Evolutionary conservation across 2,329 filamentous ascomycete species (phyloP), one percentile per base, ranked within the genome.

Genomic region (Periconia digitata): DNA sequence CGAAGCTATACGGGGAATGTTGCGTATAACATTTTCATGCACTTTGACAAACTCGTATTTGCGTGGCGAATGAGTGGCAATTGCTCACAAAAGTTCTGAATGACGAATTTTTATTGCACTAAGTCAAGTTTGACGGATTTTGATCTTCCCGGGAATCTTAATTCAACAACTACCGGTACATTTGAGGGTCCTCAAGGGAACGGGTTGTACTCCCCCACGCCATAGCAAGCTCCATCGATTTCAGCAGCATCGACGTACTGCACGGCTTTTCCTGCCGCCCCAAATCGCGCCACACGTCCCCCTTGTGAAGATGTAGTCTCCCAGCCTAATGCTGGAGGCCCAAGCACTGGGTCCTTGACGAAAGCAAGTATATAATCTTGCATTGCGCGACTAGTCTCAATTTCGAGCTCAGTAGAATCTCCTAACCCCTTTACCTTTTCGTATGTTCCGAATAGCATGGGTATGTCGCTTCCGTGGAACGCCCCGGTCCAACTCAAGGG

Each of bases 361-460:
- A 70, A 72, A 1, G 56, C 61, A 13, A 64, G 40, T 36, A 66
- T 54, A 21, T 59, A 48, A 40, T 67, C 65, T 45, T 70, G 60
- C 63, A 72, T 64, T n/a, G 58, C 54, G 38, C 52, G 43, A 43
- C 66, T 69, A 5, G 65, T 60, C 35, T 58, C 52, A 13, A 53
- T 49, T 43, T 70, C 64, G 10, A 67, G 56, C 8, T 50, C 15
- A 1, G 58, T 54, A 2, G 51, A 42, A 2, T 51, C 38, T 5
- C 18, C 44, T 13, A 51, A 17, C 7, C 44, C 16, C n/a, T 51
- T 41, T 20, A 51, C 21, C 20, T 54, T 23, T 15, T 38, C n/a
- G 29, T 56, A 54, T 24, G 57, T 60, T 16, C 57, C 57, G 43
- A 60, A 60, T 16, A 41, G 15, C 15, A 56, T 50, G 7, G 57